These are phyloP conservation scores for Iris pallida DNA, from an alignment of 116 monocot genomes.

Conservation along the genomic window DNA sequence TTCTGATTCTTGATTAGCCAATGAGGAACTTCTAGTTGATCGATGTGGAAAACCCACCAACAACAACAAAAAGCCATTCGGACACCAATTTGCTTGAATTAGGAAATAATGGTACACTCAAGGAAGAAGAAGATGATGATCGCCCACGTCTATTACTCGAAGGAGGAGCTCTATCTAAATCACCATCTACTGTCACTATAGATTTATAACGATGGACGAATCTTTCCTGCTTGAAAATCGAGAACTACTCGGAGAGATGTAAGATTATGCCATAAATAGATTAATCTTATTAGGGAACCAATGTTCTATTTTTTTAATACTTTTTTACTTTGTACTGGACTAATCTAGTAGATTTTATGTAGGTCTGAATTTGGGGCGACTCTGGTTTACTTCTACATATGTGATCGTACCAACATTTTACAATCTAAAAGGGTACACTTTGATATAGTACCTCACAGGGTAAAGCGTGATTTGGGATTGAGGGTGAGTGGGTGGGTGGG, in stretches of 20 bases:
- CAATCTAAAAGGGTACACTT: conserved; percentile 61
- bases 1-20: no score
- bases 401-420: conserved; percentile 86
- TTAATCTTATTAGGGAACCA: no score
- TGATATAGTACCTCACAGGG: no score
- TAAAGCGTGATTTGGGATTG: no score
- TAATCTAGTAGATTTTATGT: conserved; percentile 11
- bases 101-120: conserved; percentile 53
- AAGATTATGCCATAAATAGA: conserved; percentile 9
- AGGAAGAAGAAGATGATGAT: conserved; percentile 82
- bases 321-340: not conserved
- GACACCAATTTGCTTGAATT: conserved; percentile 72
- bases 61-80: no score
- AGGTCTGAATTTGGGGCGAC: conserved; percentile 89
- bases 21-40: no score
- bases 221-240: conserved; percentile 84
- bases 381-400: conserved; percentile 79
- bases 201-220: conserved; percentile 93
- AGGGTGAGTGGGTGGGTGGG: no score
- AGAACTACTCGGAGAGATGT: conserved; percentile 67
- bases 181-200: conserved; percentile 46
- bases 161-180: conserved; percentile 69
- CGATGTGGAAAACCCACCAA: no score
- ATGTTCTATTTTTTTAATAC: conserved; percentile 8
- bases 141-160: conserved; percentile 51